Percentiles rank a stretch among this genome's conserved stretches.
phyloP scores from a whole-genome alignment of 495 filamentous ascomycete species.

The Rhypophila decipiens region DNA sequence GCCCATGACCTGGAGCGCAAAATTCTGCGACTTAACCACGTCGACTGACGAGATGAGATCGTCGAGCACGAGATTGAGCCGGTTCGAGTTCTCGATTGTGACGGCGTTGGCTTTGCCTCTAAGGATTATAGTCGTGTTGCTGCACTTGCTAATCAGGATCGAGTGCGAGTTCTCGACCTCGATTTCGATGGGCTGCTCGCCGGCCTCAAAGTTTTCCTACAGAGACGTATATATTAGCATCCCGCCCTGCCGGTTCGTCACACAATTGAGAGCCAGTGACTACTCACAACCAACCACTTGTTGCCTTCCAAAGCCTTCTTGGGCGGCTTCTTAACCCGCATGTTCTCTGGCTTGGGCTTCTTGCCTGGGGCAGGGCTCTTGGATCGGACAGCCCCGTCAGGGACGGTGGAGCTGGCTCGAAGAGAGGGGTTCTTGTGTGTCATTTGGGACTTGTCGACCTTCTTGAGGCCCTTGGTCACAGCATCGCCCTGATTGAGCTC shows the following conservation, averaged over 20 bases:
- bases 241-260: no score
- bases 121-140: constrained; percentile 81
- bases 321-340: constrained; percentile 88
- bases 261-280: not conserved
- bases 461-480: constrained; percentile 81
- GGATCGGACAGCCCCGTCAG: constrained; percentile 50
- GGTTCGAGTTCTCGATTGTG: constrained; percentile 80
- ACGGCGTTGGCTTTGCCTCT: constrained; percentile 92
- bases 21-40: constrained; percentile 87
- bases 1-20: constrained; percentile 83
- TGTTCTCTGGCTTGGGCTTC: constrained; percentile 90
- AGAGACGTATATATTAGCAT: no score
- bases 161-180: constrained; percentile 77
- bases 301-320: constrained; percentile 90
- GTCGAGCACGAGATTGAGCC: constrained; percentile 81
- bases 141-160: constrained; percentile 86
- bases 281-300: constrained; percentile 79
- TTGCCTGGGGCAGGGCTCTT: constrained; percentile 81
- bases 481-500: constrained; percentile 81
- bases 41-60: constrained; percentile 86
- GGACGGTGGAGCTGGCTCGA: constrained; percentile 64
- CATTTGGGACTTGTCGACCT: constrained; percentile 91
- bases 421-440: constrained; percentile 98
- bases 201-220: constrained; percentile 84
- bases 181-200: constrained; percentile 64